Evolutionary conservation across 495 filamentous ascomycete species (phyloP), one percentile per base, ranked within the genome.

Genomic region (Lophiostoma macrostomum): DNA sequence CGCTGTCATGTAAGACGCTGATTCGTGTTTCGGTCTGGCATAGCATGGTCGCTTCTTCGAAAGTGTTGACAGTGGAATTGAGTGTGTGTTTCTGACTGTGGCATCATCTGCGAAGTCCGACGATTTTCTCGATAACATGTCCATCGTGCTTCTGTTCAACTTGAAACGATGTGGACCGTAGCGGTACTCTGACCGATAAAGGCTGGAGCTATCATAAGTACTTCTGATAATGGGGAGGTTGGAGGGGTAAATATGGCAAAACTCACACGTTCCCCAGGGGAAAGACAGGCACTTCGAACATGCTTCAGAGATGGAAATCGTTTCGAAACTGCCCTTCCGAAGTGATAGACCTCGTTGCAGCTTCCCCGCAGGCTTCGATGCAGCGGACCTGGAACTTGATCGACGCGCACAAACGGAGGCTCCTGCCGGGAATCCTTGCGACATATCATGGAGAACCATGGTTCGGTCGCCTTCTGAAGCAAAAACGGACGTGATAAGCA

Each of bases 121-220:
- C 3, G 50, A 43, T 28, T 40, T 20, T 24, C 38, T 32, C 1
- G 50, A 53, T 14, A 53, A 19, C 4, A 53, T 7, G 4, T 53
- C 50, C 50, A 53, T 53, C 19, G n/a, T 13, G 28, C 50, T n/a
- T n/a, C n/a, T n/a, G n/a, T n/a, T 43, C 50, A 53, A 44, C 50
- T 14, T 53, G 50, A 53, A 53, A 53, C 50, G 25, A 44, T 44
- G 50, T 13, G 38, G 38, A 16, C 50, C 50, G 50, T 35, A 37
- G 27, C 19, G 20, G 23, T 34, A 43, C 16, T 53, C 38, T 4
- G 50, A 53, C 5, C 27, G 37, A 35, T 43, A 36, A 37, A 53
- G 28, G 20, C 50, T 53, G 38, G 24, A 12, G 27, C 20, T 53
- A 40, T 53, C 7, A 53, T 53, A 53, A 53, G 38, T 28, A 31